Evolutionary conservation across 2,329 filamentous ascomycete genomes (phyloP).

Genomic region (Aspergillus felis): DNA sequence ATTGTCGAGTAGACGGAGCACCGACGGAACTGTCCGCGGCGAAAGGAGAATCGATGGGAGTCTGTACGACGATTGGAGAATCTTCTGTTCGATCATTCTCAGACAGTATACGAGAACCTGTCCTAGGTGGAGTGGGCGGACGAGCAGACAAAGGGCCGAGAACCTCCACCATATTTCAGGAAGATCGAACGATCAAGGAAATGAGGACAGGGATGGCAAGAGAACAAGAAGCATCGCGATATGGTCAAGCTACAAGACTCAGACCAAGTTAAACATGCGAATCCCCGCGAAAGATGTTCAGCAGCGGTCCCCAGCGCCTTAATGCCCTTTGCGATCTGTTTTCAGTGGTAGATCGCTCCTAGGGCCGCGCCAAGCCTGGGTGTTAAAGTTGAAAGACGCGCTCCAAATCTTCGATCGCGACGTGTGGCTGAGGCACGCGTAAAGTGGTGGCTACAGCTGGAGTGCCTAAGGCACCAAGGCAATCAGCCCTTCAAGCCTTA

Average conservation of each 20-base stretch:
- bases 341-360: neutral
- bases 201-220: slow-evolving; percentile 11
- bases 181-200: slow-evolving; percentile 14
- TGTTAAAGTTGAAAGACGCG: slow-evolving; percentile 15
- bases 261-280: slow-evolving; percentile 16
- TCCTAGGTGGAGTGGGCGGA: slow-evolving; percentile 55
- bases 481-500: neutral
- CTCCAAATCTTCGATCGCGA: slow-evolving; percentile 9
- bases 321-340: neutral
- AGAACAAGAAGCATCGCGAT: slow-evolving; percentile 28
- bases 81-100: slow-evolving; percentile 38
- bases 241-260: slow-evolving; percentile 9
- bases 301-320: neutral
- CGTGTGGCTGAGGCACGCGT: slow-evolving; percentile 28
- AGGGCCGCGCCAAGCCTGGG: slow-evolving; percentile 19
- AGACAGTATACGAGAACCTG: slow-evolving; percentile 25
- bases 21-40: slow-evolving; percentile 34
- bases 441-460: slow-evolving; percentile 29
- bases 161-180: slow-evolving; percentile 40
- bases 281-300: slow-evolving; percentile 7
- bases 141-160: slow-evolving; percentile 49
- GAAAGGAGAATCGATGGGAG: slow-evolving; percentile 43
- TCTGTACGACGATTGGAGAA: slow-evolving; percentile 29
- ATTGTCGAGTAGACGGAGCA: slow-evolving; percentile 34
- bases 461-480: slow-evolving; percentile 23